Conservation (phyloP, 2,329 filamentous ascomycete species). For the Pyricularia sp. region DNA sequence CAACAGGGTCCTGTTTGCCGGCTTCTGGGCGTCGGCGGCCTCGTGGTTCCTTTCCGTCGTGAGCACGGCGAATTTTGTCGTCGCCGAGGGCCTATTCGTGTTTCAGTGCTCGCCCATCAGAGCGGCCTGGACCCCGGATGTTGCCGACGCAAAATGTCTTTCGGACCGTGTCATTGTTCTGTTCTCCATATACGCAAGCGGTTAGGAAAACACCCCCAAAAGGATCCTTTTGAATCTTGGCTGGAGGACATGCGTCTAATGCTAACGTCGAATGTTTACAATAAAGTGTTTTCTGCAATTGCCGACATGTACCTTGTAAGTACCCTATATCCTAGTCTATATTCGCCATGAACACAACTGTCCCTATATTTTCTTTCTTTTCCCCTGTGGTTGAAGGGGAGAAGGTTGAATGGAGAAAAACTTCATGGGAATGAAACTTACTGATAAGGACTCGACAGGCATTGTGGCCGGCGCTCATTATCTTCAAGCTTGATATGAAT, state of each 20-base stretch:
- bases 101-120: background rate
- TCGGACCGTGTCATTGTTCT: background rate
- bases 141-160: background rate
- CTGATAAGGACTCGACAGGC: background rate
- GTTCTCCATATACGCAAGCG: background rate
- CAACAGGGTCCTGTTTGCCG: background rate
- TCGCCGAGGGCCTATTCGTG: background rate
- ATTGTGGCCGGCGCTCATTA: background rate
- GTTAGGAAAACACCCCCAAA: background rate
- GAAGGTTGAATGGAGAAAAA: background rate
- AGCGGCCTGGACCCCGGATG: background rate
- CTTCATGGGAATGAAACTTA: background rate
- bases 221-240: too few relatives aligned
- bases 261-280: background rate
- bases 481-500: background rate
- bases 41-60: background rate
- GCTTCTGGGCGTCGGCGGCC: background rate
- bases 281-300: background rate
- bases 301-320: background rate
- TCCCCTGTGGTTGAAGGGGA: too few relatives aligned
- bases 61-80: background rate
- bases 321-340: background rate
- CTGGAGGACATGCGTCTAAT: background rate
- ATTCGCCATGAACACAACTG: background rate
- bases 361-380: background rate